Percentiles rank a stretch among this genome's conserved stretches.
Evolutionary conservation across 2,329 filamentous ascomycete species (phyloP).

Genomic region (Monascus ruber): DNA sequence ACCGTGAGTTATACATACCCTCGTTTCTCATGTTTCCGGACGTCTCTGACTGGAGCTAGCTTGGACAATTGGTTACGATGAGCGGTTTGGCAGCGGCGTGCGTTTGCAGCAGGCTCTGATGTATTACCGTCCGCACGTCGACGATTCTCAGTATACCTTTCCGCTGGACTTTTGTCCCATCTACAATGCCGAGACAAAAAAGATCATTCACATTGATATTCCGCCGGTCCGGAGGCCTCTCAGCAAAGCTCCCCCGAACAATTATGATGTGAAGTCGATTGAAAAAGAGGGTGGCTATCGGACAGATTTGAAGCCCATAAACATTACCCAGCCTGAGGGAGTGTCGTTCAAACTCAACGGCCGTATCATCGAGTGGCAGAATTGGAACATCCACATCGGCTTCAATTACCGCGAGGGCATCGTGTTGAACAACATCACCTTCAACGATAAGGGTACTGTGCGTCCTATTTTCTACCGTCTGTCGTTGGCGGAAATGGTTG

Average conservation of each 20-base stretch:
- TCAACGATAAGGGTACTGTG: slow-evolving; percentile 68
- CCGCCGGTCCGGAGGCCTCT: slow-evolving; percentile 65
- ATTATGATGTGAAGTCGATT: slow-evolving; percentile 67
- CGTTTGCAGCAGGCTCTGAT: slow-evolving; percentile 86
- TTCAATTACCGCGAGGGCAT: slow-evolving; percentile 94
- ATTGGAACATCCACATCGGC: slow-evolving; percentile 84
- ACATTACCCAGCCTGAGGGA: slow-evolving; percentile 79
- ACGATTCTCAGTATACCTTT: slow-evolving; percentile 83
- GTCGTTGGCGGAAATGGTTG: slow-evolving; percentile 87
- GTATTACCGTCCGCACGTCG: slow-evolving; percentile 81
- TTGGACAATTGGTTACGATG: slow-evolving; percentile 92
- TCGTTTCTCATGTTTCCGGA: neutral
- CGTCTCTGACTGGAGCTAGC: slow-evolving; percentile 31
- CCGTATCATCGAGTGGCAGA: slow-evolving; percentile 73
- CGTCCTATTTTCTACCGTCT: slow-evolving; percentile 79
- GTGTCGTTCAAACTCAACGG: slow-evolving; percentile 74
- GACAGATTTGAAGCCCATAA: slow-evolving; percentile 70
- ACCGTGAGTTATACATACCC: slow-evolving; percentile 44
- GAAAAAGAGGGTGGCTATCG: slow-evolving; percentile 65
- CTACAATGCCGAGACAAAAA: slow-evolving; percentile 66
- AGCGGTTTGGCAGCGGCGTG: slow-evolving; percentile 67
- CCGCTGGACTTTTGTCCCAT: slow-evolving; percentile 92
- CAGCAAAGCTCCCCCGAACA: slow-evolving; percentile 59
- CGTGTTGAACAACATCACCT: slow-evolving; percentile 80
- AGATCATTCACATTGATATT: slow-evolving; percentile 74